A percentile compares a stretch with the other conserved stretches of the same genome.
Conservation (phyloP, 2,329 filamentous ascomycete species). For the Colletotrichum brevisporum region DNA sequence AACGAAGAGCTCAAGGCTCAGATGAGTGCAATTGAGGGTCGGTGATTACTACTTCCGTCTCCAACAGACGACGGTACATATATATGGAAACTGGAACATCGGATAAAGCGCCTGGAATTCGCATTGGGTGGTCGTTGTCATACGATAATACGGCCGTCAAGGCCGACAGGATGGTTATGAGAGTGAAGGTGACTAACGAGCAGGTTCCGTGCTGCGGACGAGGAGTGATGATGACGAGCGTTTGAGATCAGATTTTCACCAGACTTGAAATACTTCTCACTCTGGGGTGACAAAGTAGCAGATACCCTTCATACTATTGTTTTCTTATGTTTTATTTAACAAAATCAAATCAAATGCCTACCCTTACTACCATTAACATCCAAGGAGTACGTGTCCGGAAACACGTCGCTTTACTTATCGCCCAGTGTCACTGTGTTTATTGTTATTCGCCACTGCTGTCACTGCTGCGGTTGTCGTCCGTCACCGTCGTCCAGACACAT, state of each 20-base stretch:
- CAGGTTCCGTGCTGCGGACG: conserved; percentile 15
- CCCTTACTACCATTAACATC: no score
- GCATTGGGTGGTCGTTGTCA: no score
- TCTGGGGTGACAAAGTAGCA: conserved; percentile 30
- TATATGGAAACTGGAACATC: neutral
- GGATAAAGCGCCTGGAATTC: neutral
- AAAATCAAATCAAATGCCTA: neutral
- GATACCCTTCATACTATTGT: conserved; percentile 37
- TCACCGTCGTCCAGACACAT: no score
- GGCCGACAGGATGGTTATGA: conserved; percentile 29
- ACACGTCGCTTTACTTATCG: no score
- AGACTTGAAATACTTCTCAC: conserved; percentile 13
- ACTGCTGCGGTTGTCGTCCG: no score
- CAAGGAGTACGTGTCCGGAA: no score
- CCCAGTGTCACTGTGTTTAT: no score
- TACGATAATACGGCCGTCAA: neutral
- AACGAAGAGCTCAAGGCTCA: conserved; percentile 74
- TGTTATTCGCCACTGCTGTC: no score
- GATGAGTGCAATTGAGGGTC: conserved; percentile 57
- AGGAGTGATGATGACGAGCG: conserved; percentile 26
- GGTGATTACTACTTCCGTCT: conserved; percentile 1
- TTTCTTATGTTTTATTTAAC: neutral
- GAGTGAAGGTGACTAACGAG: conserved; percentile 22
- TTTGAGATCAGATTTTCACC: conserved; percentile 28
- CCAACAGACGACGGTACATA: no score